Conservation (phyloP, 129 eudicot genomes). For the Pulicaria dysenterica region DNA sequence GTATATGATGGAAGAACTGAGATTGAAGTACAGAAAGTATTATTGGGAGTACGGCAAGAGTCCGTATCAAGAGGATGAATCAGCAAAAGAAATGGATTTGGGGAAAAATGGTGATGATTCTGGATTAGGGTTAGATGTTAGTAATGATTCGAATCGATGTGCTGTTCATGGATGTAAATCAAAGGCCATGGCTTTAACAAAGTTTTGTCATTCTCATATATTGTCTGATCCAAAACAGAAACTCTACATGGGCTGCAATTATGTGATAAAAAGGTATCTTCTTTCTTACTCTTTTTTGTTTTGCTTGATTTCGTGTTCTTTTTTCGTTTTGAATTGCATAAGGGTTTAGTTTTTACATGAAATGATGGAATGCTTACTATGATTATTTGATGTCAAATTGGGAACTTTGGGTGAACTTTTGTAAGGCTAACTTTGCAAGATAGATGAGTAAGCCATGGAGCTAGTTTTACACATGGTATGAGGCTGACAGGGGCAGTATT, state of each 20-base stretch:
- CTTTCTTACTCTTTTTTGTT: neutral
- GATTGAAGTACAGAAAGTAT: constrained; percentile 56
- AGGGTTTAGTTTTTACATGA: neutral
- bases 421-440: neutral
- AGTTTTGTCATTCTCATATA: constrained; percentile 66
- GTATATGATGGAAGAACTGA: constrained; percentile 74
- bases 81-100: neutral
- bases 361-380: too few species aligned
- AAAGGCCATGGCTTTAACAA: constrained; percentile 71
- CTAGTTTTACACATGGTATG: neutral
- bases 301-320: neutral
- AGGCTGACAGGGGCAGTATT: neutral
- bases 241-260: constrained; percentile 63
- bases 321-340: constrained; percentile 1
- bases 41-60: constrained; percentile 69
- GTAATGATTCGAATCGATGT: constrained; percentile 32
- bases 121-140: constrained; percentile 24
- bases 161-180: constrained; percentile 50
- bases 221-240: constrained; percentile 63
- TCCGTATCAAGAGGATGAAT: constrained; percentile 54
- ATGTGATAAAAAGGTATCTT: constrained; percentile 53
- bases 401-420: neutral
- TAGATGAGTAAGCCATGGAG: too few species aligned
- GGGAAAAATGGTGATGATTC: constrained; percentile 24
- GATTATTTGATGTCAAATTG: neutral